phyloP scores from a whole-genome alignment of 768 basidiomycete species.

The Leccinum subgranulosum region DNA sequence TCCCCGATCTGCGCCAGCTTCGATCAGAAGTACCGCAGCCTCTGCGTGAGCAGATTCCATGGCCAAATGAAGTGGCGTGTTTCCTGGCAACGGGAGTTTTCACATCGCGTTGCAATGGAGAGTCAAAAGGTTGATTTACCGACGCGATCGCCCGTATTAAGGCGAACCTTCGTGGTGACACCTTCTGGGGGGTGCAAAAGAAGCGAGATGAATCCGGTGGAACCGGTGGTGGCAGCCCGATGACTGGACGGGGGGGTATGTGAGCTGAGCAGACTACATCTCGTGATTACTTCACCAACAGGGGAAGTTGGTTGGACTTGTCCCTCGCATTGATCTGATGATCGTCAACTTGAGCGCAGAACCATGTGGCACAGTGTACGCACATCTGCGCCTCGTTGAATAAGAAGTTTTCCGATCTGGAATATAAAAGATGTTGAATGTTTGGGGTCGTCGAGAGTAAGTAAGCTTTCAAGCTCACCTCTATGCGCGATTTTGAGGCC shows the following conservation, averaged over 20 bases:
- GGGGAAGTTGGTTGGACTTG: conserved; percentile 86
- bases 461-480: conserved; percentile 44
- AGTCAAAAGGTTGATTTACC: conserved; percentile 41
- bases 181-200: conserved; percentile 83
- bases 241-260: conserved; percentile 50
- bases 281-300: conserved; percentile 43
- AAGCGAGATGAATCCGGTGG: conserved; percentile 81
- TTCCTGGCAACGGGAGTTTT: conserved; percentile 50
- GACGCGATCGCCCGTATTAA: conserved; percentile 83
- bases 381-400: conserved; percentile 89
- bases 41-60: conserved; percentile 96
- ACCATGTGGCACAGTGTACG: conserved; percentile 37
- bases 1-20: conserved; percentile 91
- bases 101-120: neutral
- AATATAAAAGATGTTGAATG: conserved; percentile 16
- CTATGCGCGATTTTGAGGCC: conserved; percentile 85
- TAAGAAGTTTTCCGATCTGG: conserved; percentile 85
- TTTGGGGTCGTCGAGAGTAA: conserved; percentile 19
- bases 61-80: conserved; percentile 94
- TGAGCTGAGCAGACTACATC: conserved; percentile 3
- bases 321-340: conserved; percentile 90
- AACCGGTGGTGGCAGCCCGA: conserved; percentile 94
- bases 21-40: conserved; percentile 85
- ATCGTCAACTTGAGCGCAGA: conserved; percentile 29
- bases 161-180: conserved; percentile 60